Percentiles rank a stretch among this genome's conserved stretches.
phyloP scores from a whole-genome alignment of 768 basidiomycete genomes.

The Psilocybe cyanescens region DNA sequence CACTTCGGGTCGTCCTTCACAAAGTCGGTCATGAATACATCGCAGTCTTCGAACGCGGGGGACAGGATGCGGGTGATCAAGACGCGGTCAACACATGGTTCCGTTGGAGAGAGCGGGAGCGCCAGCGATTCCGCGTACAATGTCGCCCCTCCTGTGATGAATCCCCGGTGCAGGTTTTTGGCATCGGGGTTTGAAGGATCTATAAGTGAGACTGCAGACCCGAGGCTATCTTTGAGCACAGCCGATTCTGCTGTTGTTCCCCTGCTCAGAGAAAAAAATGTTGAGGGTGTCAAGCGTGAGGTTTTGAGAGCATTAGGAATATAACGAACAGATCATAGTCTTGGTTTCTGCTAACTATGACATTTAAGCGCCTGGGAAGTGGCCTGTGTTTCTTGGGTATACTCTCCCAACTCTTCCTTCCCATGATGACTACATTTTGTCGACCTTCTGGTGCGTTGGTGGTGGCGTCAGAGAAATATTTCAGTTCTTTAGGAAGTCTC shows the following conservation, averaged over 20 bases:
- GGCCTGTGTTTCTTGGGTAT: constrained; percentile 88
- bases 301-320: background rate
- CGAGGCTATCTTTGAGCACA: constrained; percentile 43
- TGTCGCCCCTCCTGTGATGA: constrained; percentile 92
- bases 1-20: constrained; percentile 44
- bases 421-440: constrained; percentile 89
- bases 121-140: constrained; percentile 75
- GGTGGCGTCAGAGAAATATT: constrained; percentile 88
- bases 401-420: constrained; percentile 96
- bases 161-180: constrained; percentile 54
- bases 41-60: constrained; percentile 81
- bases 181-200: constrained; percentile 29
- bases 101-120: constrained; percentile 31
- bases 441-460: constrained; percentile 55
- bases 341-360: constrained; percentile 71
- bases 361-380: constrained; percentile 72
- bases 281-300: background rate
- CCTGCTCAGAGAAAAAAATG: constrained; percentile 8
- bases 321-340: constrained; percentile 64
- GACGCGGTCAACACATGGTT: constrained; percentile 72
- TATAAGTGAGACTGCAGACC: constrained; percentile 42
- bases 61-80: constrained; percentile 83
- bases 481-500: constrained; percentile 87
- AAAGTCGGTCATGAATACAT: constrained; percentile 86
- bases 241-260: constrained; percentile 28